phyloP scores from a whole-genome alignment of 1,284 basidiomycete genomes.

The Anthracocystis panici-leucophaei region DNA sequence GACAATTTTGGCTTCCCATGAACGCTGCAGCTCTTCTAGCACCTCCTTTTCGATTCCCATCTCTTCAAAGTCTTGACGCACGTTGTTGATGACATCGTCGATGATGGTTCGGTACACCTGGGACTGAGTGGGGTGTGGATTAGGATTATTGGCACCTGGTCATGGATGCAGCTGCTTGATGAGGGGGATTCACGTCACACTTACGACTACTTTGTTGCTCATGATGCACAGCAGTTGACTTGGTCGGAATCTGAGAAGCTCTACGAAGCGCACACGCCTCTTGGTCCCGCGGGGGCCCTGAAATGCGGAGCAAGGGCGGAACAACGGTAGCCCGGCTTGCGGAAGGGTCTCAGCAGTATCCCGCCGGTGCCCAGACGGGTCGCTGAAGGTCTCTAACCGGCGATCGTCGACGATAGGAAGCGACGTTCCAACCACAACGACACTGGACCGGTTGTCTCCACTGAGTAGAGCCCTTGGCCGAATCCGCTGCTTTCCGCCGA shows the following conservation, averaged over 20 bases:
- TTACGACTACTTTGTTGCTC: conserved; percentile 60
- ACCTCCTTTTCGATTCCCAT: conserved; percentile 94
- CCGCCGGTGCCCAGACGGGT: background rate
- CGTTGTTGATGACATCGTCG: conserved; percentile 90
- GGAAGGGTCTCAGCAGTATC: background rate
- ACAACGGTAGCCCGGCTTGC: background rate
- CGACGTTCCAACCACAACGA: background rate
- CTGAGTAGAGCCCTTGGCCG: background rate
- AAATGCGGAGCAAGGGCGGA: background rate
- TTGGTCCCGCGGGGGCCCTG: background rate
- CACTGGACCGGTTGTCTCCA: background rate
- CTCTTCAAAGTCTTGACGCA: conserved; percentile 95
- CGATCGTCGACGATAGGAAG: background rate
- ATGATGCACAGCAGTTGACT: conserved; percentile 20
- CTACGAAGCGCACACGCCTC: background rate
- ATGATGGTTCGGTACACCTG: conserved; percentile 91
- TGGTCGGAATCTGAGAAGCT: background rate
- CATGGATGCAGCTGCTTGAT: background rate
- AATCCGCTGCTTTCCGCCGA: background rate
- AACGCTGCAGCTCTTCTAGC: conserved; percentile 87
- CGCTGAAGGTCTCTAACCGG: background rate
- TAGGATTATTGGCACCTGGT: background rate
- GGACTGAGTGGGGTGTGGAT: conserved; percentile 76
- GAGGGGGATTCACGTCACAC: conserved; percentile 18
- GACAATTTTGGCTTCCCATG: conserved; percentile 94